Conservation (phyloP, 2,329 filamentous ascomycete genomes). For the Hymenoscyphus fructigenus region DNA sequence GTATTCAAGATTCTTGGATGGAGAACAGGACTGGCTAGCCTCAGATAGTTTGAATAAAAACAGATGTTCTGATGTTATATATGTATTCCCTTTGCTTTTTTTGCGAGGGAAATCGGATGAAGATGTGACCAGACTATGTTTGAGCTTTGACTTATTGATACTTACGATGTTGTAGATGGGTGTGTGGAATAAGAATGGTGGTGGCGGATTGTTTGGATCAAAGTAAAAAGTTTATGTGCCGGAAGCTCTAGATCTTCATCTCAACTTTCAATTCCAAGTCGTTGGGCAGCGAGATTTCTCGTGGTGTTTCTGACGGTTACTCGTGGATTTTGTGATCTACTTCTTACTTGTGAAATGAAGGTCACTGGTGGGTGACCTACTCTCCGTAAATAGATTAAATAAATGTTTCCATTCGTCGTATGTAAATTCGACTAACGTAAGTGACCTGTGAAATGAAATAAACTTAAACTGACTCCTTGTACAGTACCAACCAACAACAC, state of each 20-base stretch:
- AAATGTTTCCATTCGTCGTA: no score
- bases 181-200: not conserved
- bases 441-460: no score
- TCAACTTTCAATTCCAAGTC: not conserved
- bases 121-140: not conserved
- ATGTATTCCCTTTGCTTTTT: not conserved
- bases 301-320: not conserved
- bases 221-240: not conserved
- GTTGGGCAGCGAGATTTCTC: no score
- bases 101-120: not conserved
- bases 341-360: no score
- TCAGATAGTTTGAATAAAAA: not conserved
- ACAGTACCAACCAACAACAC: no score
- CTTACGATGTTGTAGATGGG: not conserved
- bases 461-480: no score
- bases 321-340: no score
- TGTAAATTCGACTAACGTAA: no score
- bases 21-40: not conserved
- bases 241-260: not conserved
- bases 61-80: not conserved
- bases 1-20: not conserved
- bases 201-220: not conserved
- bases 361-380: no score
- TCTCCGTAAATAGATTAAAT: no score
- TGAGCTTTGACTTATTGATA: not conserved